These are phyloP conservation scores for Lodderomyces parapsilosis DNA, from an alignment of 1,139 yeast species.

Conservation along the genomic window DNA sequence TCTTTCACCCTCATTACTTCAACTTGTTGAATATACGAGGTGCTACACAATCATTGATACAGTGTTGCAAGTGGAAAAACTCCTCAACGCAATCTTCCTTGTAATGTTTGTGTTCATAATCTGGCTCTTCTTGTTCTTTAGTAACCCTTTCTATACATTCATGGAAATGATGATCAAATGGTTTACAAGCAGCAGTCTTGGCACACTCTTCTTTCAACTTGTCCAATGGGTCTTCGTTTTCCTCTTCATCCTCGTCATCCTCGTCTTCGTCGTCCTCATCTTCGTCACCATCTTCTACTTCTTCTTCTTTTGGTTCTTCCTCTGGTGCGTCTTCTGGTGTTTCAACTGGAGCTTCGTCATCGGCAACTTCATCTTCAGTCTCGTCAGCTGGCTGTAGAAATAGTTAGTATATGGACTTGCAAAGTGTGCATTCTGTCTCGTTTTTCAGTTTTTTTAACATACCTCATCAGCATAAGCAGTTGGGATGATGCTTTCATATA, in stretches of 20 bases:
- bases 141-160: conserved; percentile 96
- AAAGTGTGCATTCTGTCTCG: background rate
- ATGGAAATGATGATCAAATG: conserved; percentile 82
- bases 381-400: conserved; percentile 30
- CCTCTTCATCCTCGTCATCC: conserved; percentile 79
- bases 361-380: conserved; percentile 25
- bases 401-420: conserved; percentile 7
- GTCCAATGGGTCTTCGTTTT: conserved; percentile 66
- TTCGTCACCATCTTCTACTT: conserved; percentile 51
- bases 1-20: conserved; percentile 49
- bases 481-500: conserved; percentile 81
- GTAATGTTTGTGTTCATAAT: conserved; percentile 72
- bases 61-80: conserved; percentile 95
- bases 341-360: conserved; percentile 48
- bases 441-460: conserved; percentile 28
- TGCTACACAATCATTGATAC: conserved; percentile 89
- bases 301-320: conserved; percentile 27
- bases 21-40: conserved; percentile 86
- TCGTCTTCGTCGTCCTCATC: conserved; percentile 68
- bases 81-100: conserved; percentile 98
- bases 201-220: conserved; percentile 67
- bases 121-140: conserved; percentile 79
- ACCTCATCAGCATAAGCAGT: conserved; percentile 87
- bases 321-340: conserved; percentile 22
- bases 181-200: conserved; percentile 66